phyloP scores from a whole-genome alignment of 805 yeast genomes.

The Lipomyces yamadae region DNA sequence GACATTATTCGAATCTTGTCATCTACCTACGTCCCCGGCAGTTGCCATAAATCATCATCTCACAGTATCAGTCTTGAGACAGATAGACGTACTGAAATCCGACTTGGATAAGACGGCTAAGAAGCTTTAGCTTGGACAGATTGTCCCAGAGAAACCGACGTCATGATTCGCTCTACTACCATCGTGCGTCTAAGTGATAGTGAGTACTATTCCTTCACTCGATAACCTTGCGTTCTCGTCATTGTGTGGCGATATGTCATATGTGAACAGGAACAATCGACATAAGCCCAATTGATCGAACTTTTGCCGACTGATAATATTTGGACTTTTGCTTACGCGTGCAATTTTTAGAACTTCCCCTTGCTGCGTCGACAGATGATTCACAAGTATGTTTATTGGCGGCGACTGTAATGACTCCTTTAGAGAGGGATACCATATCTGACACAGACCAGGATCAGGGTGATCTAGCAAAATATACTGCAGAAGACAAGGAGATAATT shows the following conservation, averaged over 20 bases:
- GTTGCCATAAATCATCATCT: neutral
- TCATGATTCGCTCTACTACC: slow-evolving; percentile 38
- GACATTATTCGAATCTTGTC: neutral
- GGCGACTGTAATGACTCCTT: neutral
- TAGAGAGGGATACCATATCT: neutral
- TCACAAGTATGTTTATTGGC: slow-evolving; percentile 42
- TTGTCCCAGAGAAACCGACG: neutral
- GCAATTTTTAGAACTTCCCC: slow-evolving; percentile 67
- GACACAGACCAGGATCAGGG: slow-evolving; percentile 52
- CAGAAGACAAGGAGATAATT: slow-evolving; percentile 77
- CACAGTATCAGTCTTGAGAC: neutral
- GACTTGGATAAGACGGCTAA: neutral
- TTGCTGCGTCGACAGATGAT: slow-evolving; percentile 88
- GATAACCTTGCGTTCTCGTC: neutral
- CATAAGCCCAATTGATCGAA: neutral
- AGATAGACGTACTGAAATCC: neutral
- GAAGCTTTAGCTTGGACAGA: neutral
- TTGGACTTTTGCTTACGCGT: neutral
- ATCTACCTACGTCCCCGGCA: neutral
- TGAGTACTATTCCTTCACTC: slow-evolving; percentile 13
- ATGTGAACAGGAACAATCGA: neutral
- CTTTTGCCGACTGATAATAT: neutral
- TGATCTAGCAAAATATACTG: slow-evolving; percentile 72
- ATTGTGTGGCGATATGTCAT: slow-evolving; percentile 3
- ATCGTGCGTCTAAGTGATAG: slow-evolving; percentile 37